These are phyloP conservation scores for Chrysoporthe cubensis DNA, from an alignment of 2,329 filamentous ascomycete genomes.

Conservation along the genomic window DNA sequence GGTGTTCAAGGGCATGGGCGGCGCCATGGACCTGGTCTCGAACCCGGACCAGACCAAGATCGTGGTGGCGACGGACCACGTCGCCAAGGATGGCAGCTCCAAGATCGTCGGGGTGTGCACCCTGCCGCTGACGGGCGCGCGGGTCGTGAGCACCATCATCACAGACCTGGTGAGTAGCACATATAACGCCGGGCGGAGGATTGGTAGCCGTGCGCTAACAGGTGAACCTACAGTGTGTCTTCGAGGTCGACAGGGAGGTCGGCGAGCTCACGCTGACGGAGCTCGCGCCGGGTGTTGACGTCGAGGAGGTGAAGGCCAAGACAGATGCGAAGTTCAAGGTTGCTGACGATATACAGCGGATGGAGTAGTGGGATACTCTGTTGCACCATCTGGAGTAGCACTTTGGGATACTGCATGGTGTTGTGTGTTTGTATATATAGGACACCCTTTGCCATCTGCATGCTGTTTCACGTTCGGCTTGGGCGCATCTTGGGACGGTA, in stretches of 20 bases:
- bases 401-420: neutral
- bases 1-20: conserved; percentile 86
- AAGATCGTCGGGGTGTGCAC: conserved; percentile 69
- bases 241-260: conserved; percentile 66
- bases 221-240: conserved; percentile 59
- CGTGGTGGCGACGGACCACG: conserved; percentile 71
- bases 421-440: neutral
- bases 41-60: conserved; percentile 75
- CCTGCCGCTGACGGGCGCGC: conserved; percentile 67
- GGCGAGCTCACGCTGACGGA: conserved; percentile 71
- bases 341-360: conserved; percentile 57
- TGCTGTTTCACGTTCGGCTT: neutral
- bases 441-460: neutral
- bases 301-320: conserved; percentile 71
- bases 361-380: conserved; percentile 36
- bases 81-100: conserved; percentile 68
- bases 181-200: no score
- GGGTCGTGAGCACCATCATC: conserved; percentile 72
- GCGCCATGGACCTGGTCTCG: conserved; percentile 74
- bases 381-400: no score
- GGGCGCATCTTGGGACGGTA: neutral
- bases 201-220: no score
- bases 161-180: conserved; percentile 66
- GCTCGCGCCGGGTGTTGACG: conserved; percentile 67
- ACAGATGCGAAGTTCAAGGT: conserved; percentile 71